Percentiles rank a stretch among this genome's conserved stretches.
Evolutionary conservation across 176 grass and related monocot species (phyloP).

Genomic region (Zea luxurians): DNA sequence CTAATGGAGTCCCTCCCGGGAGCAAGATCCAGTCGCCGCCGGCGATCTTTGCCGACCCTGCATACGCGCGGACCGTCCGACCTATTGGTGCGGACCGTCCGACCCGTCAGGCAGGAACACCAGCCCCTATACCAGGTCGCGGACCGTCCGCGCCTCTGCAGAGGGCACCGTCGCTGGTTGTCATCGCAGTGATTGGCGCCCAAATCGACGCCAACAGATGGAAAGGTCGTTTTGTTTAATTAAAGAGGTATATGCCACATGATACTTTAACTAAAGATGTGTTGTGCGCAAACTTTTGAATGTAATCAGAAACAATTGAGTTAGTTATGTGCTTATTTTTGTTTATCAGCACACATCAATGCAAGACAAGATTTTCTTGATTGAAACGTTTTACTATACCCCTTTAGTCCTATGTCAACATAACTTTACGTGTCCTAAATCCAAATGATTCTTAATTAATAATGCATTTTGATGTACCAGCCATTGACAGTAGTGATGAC

Average conservation of each 20-base stretch:
- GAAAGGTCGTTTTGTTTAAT: neutral
- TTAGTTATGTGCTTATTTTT: neutral
- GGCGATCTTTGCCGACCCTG: too few relatives aligned
- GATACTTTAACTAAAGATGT: neutral
- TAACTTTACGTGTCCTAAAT: neutral
- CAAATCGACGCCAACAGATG: too few relatives aligned
- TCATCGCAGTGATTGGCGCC: too few relatives aligned
- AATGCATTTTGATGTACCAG: neutral
- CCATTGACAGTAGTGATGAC: neutral
- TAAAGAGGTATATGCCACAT: neutral
- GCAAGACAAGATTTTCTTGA: slow-evolving; percentile 15
- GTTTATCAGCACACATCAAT: neutral
- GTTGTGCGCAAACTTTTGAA: neutral
- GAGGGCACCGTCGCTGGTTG: too few relatives aligned
- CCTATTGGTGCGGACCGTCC: too few relatives aligned
- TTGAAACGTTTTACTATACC: neutral
- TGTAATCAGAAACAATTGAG: slow-evolving; percentile 9
- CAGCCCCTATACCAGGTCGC: too few relatives aligned
- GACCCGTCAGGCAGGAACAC: too few relatives aligned
- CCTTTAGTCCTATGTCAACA: slow-evolving; percentile 1
- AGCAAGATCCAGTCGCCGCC: too few relatives aligned
- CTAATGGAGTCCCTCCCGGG: too few relatives aligned
- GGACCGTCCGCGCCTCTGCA: too few relatives aligned
- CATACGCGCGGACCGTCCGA: too few relatives aligned
- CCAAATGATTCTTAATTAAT: neutral